Evolutionary conservation across 305 asterid genomes (phyloP), one percentile per base, ranked within the genome.

Genomic region (Ajuga reptans): DNA sequence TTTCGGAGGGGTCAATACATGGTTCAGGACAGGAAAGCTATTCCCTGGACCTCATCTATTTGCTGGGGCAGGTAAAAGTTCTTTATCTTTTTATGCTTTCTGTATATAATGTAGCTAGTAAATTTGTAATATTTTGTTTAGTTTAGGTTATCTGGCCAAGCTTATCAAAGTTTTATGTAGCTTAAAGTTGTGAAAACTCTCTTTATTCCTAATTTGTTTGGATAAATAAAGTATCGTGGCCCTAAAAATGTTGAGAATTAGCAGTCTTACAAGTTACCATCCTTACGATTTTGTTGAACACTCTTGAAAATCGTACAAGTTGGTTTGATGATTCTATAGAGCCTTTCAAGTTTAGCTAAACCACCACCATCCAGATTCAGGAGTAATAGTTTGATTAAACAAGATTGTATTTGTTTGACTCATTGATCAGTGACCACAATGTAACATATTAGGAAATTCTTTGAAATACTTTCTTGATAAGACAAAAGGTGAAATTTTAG

Each of bases 21-120:
- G 83, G 82, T 5, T 85, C 31, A 84, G 98, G 77, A 85, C 96
- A 0, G 97, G 97, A 68, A 92, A 88, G 86, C 87, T 92, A 18
- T 88, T 92, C 68, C 98, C 98, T 5, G 96, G 98, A 52, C 97
- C 98, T 78, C 98, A 92, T 82, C 83, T 92, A 47, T 92, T 68
- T 80, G 88, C 88, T 6, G 98, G 98, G 24, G 87, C 98, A 81
- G 93, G 97, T 89, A 46, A 43, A 21, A 34, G 9, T 60, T 14
- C 73, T 33, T 49, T 54, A 11, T 18, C 55, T 37, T 50, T 7
- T 18, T 41, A 9, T 7, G 15, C 45, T 39, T 5, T 4, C 5
- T 11, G 29, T 45, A 0, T n/a, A 27, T 56, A 2, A 21, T n/a
- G 0, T 45, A 24, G 55, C 24, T 63, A 17, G 0, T 42, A 41